A percentile compares a stretch with the other conserved stretches of the same genome.
Conservation (phyloP, 73 alveolate genomes). For the Paramecium octaurelia region DNA sequence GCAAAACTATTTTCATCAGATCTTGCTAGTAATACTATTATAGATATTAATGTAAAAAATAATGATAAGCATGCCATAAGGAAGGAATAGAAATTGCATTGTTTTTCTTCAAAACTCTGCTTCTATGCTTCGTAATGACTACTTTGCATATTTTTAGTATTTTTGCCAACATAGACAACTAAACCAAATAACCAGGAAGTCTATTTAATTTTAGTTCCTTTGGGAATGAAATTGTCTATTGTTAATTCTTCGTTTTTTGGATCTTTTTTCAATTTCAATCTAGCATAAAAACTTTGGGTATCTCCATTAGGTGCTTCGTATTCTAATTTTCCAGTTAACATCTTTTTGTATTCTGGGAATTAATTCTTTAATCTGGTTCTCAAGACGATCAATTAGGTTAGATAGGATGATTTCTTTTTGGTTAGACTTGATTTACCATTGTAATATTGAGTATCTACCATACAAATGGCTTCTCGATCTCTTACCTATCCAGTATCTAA, state of each 20-base stretch:
- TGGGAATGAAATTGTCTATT: conserved; percentile 50
- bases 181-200: conserved; percentile 55
- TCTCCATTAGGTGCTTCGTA: conserved; percentile 48
- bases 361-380: conserved; percentile 28
- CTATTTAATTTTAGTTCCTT: conserved; percentile 52
- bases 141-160: conserved; percentile 48
- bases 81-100: not conserved
- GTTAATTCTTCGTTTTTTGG: conserved; percentile 57
- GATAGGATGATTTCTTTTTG: conserved; percentile 37
- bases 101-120: not conserved
- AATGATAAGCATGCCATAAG: not conserved
- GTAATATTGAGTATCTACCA: conserved; percentile 39
- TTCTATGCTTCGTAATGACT: not conserved
- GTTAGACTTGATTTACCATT: conserved; percentile 39
- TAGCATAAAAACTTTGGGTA: not conserved
- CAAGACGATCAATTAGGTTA: not conserved
- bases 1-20: conserved; percentile 44
- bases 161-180: conserved; percentile 49
- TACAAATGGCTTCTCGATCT: conserved; percentile 51
- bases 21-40: conserved; percentile 52
- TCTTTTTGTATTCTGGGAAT: conserved; percentile 43
- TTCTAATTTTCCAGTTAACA: conserved; percentile 13
- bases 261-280: conserved; percentile 54
- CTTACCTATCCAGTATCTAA: conserved; percentile 51
- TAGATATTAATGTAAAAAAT: conserved; percentile 12